Conservation (phyloP, 2,329 filamentous ascomycete species). For the Cytospora piceae region DNA sequence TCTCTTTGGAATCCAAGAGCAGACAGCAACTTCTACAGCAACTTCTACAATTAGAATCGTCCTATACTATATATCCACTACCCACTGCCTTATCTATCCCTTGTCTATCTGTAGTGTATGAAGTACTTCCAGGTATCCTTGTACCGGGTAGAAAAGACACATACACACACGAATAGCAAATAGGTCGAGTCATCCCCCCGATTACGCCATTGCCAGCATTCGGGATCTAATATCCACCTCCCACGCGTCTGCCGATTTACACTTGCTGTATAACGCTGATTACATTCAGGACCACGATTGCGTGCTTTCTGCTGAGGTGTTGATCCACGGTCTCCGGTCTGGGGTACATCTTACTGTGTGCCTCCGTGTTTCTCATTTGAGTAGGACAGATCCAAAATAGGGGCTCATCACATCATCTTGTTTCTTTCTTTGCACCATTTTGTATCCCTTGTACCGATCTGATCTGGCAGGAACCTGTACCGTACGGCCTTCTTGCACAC, state of each 20-base stretch:
- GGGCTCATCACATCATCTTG: constrained; percentile 18
- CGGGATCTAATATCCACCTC: constrained; percentile 20
- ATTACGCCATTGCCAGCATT: constrained; percentile 24
- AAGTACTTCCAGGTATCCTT: too few species aligned
- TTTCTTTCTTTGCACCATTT: constrained; percentile 6
- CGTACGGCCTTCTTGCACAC: neutral
- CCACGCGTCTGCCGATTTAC: constrained; percentile 17
- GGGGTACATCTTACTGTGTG: constrained; percentile 3
- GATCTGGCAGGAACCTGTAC: constrained; percentile 28
- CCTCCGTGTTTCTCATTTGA: constrained; percentile 17
- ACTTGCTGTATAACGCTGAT: constrained; percentile 11
- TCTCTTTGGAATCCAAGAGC: too few species aligned
- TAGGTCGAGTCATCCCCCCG: constrained; percentile 18
- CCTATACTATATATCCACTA: too few species aligned
- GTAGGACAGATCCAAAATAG: constrained; percentile 19
- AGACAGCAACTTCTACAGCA: too few species aligned
- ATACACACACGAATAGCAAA: constrained; percentile 7
- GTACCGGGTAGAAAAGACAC: too few species aligned
- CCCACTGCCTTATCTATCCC: too few species aligned
- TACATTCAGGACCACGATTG: constrained; percentile 28
- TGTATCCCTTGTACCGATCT: constrained; percentile 22
- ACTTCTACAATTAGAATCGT: too few species aligned
- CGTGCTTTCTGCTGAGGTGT: constrained; percentile 24
- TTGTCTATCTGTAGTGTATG: too few species aligned
- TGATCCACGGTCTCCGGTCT: constrained; percentile 19